Base-by-base conservation (phyloP, 306 rosid species). In the Prunus armeniaca region DNA sequence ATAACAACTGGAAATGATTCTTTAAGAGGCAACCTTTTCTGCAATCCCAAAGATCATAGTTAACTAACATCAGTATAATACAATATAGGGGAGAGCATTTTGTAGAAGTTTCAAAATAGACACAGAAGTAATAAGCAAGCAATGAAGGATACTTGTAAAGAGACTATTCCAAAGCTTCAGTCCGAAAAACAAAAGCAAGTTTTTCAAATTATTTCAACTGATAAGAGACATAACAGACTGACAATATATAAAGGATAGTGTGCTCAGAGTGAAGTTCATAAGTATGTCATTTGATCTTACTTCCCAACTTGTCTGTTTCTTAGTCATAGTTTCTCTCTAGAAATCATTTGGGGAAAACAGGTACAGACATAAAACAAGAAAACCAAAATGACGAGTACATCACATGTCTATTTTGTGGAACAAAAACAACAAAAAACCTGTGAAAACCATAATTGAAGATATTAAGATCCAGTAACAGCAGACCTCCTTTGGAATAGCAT, bases 1-100 rank as follows among this genome's bases (percentile, higher is more conserved):
- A 93, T 85, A 30, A 89, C 82, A 78, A 88, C 84, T 43, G 98
- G 97, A 91, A 89, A 89, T 50, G 86, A 76, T 72, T 88, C 93
- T 83, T 77, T 91, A 76, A 79, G 83, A 43, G 79, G 91, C 82
- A 82, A 30, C 85, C 81, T 91, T 75, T 92, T 92, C 97, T 92
- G 88, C 84, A 88, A 73, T 70, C 58, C 52, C 77, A 76, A 25
- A 62, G 80, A 46, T 52, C 45, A 63, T 75, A 75, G 80, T 58
- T 65, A 65, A 73, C 13, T 15, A 25, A 71, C 20, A 76, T 45
- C 74, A 73, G 65, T 41, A 41, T 50, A 71, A 77, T 73, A 49
- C 25, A 80, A 69, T 13, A 63, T 10, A 74, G 57, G 46, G 28
- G n/a, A 52, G 47, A 50, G 64, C 76, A 78, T 32, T 77, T 70